phyloP scores from a whole-genome alignment of 352 stramenopile genomes.

The Globisporangium spiculum region DNA sequence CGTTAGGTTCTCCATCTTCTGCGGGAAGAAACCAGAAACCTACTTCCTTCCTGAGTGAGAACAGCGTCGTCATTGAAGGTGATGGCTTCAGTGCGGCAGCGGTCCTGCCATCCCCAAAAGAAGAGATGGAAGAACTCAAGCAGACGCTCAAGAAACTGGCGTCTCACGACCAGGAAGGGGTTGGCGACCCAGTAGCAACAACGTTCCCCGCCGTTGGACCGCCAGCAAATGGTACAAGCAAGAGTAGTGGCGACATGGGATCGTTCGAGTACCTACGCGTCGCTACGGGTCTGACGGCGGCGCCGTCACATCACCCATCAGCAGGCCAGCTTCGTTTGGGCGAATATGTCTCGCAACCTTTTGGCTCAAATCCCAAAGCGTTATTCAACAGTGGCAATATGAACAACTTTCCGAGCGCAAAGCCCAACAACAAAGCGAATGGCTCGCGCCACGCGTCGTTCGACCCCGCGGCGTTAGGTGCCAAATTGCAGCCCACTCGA shows the following conservation, averaged over 20 bases:
- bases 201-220: not conserved
- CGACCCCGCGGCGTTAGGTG: constrained; percentile 17
- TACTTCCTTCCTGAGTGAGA: constrained; percentile 12
- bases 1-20: not conserved
- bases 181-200: not conserved
- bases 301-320: not conserved
- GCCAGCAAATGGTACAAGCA: not conserved
- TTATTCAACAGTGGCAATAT: not conserved
- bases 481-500: constrained; percentile 10
- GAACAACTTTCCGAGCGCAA: not conserved
- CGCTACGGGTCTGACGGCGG: constrained; percentile 14
- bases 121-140: constrained; percentile 73
- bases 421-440: not conserved
- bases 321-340: constrained; percentile 24
- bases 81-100: constrained; percentile 19
- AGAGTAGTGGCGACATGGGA: not conserved
- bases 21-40: not conserved
- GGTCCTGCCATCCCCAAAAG: constrained; percentile 32
- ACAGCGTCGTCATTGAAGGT: not conserved
- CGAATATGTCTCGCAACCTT: constrained; percentile 21
- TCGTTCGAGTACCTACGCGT: constrained; percentile 29
- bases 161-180: constrained; percentile 26
- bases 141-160: constrained; percentile 64
- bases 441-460: constrained; percentile 21
- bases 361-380: not conserved